Conservation (phyloP, 441 rosid species). For the Populus tomentosa region DNA sequence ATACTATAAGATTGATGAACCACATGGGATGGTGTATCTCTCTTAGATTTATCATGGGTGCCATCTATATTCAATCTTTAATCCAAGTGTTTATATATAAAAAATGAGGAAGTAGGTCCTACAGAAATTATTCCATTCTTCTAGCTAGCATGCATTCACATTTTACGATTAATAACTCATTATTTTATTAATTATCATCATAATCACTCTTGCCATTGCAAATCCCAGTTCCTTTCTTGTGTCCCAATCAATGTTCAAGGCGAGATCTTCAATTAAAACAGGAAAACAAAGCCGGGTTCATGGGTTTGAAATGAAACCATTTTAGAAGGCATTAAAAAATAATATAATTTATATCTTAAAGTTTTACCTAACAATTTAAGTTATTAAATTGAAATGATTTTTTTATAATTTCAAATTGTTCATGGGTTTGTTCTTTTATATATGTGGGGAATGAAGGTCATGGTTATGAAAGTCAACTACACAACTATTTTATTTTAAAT, state of each 20-base stretch:
- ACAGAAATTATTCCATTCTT: constrained; percentile 31
- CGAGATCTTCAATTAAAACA: constrained; percentile 1
- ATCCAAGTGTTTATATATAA: neutral
- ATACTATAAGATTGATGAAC: constrained; percentile 13
- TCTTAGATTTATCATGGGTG: constrained; percentile 11
- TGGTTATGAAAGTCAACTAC: too few species aligned
- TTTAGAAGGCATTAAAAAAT: too few species aligned
- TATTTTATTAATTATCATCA: constrained; percentile 17
- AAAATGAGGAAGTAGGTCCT: constrained; percentile 19
- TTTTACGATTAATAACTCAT: neutral
- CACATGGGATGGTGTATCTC: constrained; percentile 36
- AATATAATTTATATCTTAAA: too few species aligned
- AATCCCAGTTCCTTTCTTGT: constrained; percentile 6
- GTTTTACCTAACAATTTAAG: accelerated
- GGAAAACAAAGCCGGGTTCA: neutral
- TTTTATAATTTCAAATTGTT: too few species aligned
- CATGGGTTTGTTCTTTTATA: too few species aligned
- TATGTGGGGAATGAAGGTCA: too few species aligned
- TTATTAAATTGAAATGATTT: too few species aligned
- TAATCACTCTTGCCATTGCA: constrained; percentile 11
- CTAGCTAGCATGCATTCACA: constrained; percentile 22
- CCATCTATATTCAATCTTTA: constrained; percentile 5
- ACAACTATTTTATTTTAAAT: too few species aligned
- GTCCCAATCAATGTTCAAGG: neutral
- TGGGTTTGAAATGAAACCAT: too few species aligned